Conservation (phyloP, 2,329 filamentous ascomycete genomes). For the Aspergillus uvarum region DNA sequence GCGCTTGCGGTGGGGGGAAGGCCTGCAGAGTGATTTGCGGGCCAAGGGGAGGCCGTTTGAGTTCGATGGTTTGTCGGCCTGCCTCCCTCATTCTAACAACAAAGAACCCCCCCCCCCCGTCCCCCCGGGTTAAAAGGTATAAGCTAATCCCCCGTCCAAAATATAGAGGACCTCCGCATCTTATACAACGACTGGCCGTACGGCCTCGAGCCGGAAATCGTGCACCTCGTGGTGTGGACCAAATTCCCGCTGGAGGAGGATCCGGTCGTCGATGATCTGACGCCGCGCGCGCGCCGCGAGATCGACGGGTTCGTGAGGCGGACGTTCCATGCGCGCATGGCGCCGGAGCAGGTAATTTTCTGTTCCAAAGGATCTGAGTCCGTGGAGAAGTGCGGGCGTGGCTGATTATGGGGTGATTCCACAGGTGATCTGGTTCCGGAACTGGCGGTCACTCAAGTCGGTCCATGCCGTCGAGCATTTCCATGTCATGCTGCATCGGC, state of each 20-base stretch:
- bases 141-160: too few species aligned
- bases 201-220: conserved; percentile 72
- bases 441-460: conserved; percentile 82
- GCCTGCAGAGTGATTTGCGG: conserved; percentile 38
- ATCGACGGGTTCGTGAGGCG: conserved; percentile 70
- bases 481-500: conserved; percentile 84
- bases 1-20: conserved; percentile 66
- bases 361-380: too few species aligned
- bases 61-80: conserved; percentile 31
- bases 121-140: not conserved
- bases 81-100: too few species aligned
- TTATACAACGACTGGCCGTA: conserved; percentile 95
- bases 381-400: too few species aligned
- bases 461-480: conserved; percentile 89
- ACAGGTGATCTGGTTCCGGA: conserved; percentile 83
- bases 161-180: conserved; percentile 66
- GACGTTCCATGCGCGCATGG: conserved; percentile 58
- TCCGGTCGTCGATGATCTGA: conserved; percentile 64
- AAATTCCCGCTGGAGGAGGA: conserved; percentile 80
- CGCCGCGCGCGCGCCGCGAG: conserved; percentile 58
- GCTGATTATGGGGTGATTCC: too few species aligned
- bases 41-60: conserved; percentile 34
- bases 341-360: conserved; percentile 43
- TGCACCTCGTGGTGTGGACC: conserved; percentile 89
- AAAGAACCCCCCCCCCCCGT: not conserved